A percentile compares a stretch with the other conserved stretches of the same genome.
Evolutionary conservation across 495 filamentous ascomycete genomes (phyloP).

Genomic region (Sabuloglossum arenarium): DNA sequence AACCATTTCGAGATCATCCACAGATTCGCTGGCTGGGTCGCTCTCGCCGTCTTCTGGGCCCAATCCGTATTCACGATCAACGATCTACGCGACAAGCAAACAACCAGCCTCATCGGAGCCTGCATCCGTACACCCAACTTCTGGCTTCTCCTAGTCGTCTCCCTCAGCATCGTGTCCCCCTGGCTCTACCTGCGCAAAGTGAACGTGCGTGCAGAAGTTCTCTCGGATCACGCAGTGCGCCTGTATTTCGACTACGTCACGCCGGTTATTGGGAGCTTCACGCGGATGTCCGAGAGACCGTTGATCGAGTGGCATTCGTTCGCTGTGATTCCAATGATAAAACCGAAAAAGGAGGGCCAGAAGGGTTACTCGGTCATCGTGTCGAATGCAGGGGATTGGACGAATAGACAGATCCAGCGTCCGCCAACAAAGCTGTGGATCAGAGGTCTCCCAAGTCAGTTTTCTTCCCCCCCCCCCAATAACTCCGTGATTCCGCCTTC

Average conservation of each 20-base stretch:
- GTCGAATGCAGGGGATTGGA: conserved; percentile 78
- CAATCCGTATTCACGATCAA: conserved; percentile 16
- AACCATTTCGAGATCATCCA: conserved; percentile 46
- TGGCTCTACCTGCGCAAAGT: conserved; percentile 46
- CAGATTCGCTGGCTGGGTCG: conserved; percentile 43
- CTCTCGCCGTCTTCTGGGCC: conserved; percentile 38
- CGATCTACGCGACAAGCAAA: conserved; percentile 9
- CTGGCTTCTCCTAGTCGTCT: conserved; percentile 44
- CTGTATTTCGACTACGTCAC: conserved; percentile 44
- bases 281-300: conserved; percentile 33
- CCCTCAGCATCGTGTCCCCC: conserved; percentile 37
- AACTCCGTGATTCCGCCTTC: too few relatives aligned
- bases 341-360: conserved; percentile 22
- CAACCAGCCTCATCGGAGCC: conserved; percentile 13
- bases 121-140: conserved; percentile 37
- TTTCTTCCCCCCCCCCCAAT: background rate
- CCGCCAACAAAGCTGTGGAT: conserved; percentile 38
- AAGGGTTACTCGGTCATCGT: conserved; percentile 51
- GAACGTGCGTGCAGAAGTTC: conserved; percentile 34
- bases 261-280: conserved; percentile 18
- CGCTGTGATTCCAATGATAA: conserved; percentile 42
- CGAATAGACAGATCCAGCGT: conserved; percentile 34
- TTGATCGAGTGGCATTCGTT: conserved; percentile 68
- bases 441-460: conserved; percentile 18
- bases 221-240: conserved; percentile 50